Base-by-base conservation (phyloP, 495 filamentous ascomycete species). In the Niebla homalea region DNA sequence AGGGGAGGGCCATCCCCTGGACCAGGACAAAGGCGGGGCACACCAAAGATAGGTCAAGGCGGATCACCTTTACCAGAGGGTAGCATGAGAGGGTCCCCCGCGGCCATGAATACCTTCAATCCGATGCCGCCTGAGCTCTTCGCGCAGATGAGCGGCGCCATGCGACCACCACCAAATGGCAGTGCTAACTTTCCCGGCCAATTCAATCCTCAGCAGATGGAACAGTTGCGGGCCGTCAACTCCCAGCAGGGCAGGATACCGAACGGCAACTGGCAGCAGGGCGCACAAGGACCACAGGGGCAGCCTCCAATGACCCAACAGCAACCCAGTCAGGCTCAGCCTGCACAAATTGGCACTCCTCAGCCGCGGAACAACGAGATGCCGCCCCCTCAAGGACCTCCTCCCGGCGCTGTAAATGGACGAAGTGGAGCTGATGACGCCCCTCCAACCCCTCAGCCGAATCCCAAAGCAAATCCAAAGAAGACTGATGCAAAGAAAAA, bases 321-420 rank as follows among this genome's bases (percentile, higher is more conserved):
- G 56, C 64, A 64, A 15, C 67, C 69, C 11, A 71, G 74, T 59
- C 70, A 66, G 23, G 76, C 71, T 50, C 82, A 82, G 53, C 71
- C 68, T 44, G 77, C 79, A 44, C 74, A 74, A 35, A 80, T 84
- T 57, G 81, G 81, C 7, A 89, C 84, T 11, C 83, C 87, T 3
- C 84, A 87, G 60, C 84, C 87, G 64, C 74, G 81, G 37, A 68
- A 57, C 43, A 55, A 64, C 55, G 66, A 75, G 3, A 95, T 95
- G 89, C 87, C 86, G 40, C 90, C 89, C 14, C 90, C 92, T n/a
- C 84, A 85, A 51, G 85, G 82, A 21, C 86, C 85, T 6, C 73
- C 83, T 12, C 70, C 75, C 20, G 75, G 71, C 39, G 70, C 73
- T 62, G 72, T 75, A 22, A 76, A 73, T 57, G 78, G 72, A 36